These are phyloP conservation scores for Sporothrix luriei DNA, from an alignment of 2,329 filamentous ascomycete species.

Conservation along the genomic window DNA sequence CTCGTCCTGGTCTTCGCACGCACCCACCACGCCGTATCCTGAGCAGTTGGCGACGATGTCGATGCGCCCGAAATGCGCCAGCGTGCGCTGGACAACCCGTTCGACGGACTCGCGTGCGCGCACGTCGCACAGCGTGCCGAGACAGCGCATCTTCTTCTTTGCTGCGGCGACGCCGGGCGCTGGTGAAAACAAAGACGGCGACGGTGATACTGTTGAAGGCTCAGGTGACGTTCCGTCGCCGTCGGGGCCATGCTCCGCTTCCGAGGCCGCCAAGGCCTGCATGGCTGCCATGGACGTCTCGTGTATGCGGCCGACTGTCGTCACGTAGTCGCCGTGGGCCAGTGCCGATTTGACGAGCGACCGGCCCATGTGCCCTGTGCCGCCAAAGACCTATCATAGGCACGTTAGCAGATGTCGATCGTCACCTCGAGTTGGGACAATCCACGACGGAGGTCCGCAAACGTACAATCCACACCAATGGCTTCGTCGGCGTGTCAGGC, in stretches of 20 bases:
- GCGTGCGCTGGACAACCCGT: conserved; percentile 67
- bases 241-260: conserved; percentile 50
- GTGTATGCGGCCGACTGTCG: conserved; percentile 79
- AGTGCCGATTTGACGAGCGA: conserved; percentile 84
- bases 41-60: conserved; percentile 93
- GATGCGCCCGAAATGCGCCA: conserved; percentile 75
- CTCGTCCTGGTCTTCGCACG: conserved; percentile 96
- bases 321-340: conserved; percentile 77
- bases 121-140: conserved; percentile 88
- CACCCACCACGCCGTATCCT: conserved; percentile 91
- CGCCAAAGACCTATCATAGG: conserved; percentile 82
- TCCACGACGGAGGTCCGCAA: conserved; percentile 34
- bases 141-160: conserved; percentile 58
- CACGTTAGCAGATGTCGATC: background rate
- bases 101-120: conserved; percentile 77
- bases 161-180: conserved; percentile 56
- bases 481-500: conserved; percentile 67
- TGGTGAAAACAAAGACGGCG: background rate
- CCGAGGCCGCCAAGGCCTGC: conserved; percentile 58
- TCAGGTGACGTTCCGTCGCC: conserved; percentile 59
- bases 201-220: conserved; percentile 45
- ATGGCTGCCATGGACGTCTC: conserved; percentile 75
- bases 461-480: conserved; percentile 84
- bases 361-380: conserved; percentile 94
- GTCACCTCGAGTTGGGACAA: too few species aligned